These are phyloP conservation scores for Alternaria sp. DNA, from an alignment of 2,329 filamentous ascomycete genomes.

Conservation along the genomic window DNA sequence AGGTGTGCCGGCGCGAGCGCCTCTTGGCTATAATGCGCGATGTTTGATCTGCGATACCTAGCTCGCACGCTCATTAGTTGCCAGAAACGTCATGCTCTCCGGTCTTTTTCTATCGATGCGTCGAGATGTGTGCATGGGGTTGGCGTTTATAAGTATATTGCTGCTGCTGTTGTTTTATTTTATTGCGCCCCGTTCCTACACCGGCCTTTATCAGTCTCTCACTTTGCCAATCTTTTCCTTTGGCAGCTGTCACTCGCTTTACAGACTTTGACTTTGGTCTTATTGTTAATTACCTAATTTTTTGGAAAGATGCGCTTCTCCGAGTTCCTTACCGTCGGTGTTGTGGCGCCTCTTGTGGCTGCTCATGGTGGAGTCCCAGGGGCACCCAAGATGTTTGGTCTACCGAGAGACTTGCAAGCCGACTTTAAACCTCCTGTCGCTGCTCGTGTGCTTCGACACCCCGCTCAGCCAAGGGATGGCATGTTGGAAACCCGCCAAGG, in stretches of 20 bases:
- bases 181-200: conserved; percentile 1
- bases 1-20: not conserved
- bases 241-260: conserved; percentile 4
- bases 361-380: conserved; percentile 41
- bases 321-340: conserved; percentile 33
- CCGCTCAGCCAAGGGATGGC: conserved; percentile 16
- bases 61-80: conserved; percentile 11
- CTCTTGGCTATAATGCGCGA: conserved; percentile 7
- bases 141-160: conserved; percentile 4
- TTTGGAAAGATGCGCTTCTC: conserved; percentile 38
- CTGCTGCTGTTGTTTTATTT: not conserved
- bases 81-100: conserved; percentile 8
- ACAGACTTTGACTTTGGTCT: not conserved
- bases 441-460: conserved; percentile 32
- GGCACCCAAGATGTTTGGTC: conserved; percentile 44
- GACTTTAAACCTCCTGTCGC: conserved; percentile 26
- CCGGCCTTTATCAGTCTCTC: conserved; percentile 3
- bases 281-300: conserved; percentile 1
- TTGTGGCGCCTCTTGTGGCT: conserved; percentile 41
- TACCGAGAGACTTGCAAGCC: conserved; percentile 38
- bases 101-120: conserved; percentile 3
- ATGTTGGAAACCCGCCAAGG: conserved; percentile 43
- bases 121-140: not conserved
- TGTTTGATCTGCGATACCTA: conserved; percentile 4
- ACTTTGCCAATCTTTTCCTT: conserved; percentile 4